Conservation (phyloP, 2,329 filamentous ascomycete genomes). For the Aspergillus japonicus region DNA sequence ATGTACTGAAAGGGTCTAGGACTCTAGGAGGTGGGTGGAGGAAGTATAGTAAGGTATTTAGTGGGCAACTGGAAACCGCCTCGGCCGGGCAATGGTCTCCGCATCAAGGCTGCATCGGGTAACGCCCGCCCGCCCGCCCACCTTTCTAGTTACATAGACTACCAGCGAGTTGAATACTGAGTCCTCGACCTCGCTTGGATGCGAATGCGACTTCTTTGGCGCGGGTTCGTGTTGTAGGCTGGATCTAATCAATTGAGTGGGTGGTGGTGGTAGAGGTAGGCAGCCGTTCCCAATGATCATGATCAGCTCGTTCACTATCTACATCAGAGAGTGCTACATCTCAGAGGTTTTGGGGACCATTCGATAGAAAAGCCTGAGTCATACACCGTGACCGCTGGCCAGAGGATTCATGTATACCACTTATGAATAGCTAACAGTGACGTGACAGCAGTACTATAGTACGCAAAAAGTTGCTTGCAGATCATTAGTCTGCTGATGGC, state of each 20-base stretch:
- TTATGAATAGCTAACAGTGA: too few species aligned
- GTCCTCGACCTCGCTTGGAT: not conserved
- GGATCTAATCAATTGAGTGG: not conserved
- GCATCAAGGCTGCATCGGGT: not conserved
- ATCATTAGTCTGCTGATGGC: not conserved
- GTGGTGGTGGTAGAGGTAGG: not conserved
- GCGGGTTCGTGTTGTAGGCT: not conserved
- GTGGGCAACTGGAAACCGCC: not conserved
- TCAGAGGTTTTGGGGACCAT: not conserved
- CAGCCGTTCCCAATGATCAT: not conserved
- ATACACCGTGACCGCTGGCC: not conserved
- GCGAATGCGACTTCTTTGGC: not conserved
- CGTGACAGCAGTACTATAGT: not conserved
- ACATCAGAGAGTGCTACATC: not conserved
- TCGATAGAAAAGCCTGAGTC: not conserved
- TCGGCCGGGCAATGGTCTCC: not conserved
- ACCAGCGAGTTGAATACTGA: not conserved
- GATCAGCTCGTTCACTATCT: not conserved
- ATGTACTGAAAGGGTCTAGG: slow-evolving; percentile 2
- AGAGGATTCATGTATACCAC: too few species aligned
- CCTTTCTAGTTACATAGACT: not conserved
- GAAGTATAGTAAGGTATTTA: too few species aligned
- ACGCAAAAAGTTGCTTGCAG: slow-evolving; percentile 1
- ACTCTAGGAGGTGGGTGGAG: too few species aligned
- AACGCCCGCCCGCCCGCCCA: too few species aligned